phyloP scores from a whole-genome alignment of 2,329 filamentous ascomycete species.

The Phaeosphaeria sp. region DNA sequence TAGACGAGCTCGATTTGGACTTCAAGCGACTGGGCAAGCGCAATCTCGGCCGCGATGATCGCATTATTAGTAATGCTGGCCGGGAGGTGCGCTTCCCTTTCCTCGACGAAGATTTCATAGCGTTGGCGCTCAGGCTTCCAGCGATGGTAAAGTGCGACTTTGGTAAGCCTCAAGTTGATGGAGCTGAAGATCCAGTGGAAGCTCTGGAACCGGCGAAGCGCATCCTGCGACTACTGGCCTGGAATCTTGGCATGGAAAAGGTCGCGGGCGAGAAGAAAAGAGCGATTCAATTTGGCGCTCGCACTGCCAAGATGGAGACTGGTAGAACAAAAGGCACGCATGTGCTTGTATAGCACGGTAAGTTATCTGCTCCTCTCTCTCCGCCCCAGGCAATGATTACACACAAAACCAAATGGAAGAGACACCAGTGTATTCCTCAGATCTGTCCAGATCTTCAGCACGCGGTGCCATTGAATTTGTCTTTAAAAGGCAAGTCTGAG shows the following conservation, averaged over 20 bases:
- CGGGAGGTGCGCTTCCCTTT: conserved; percentile 90
- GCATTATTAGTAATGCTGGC: conserved; percentile 87
- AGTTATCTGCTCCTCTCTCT: conserved; percentile 15
- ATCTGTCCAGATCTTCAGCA: conserved; percentile 9
- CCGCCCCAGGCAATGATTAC: conserved; percentile 39
- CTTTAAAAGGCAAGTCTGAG: conserved; percentile 46
- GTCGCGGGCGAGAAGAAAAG: conserved; percentile 91
- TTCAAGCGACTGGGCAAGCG: conserved; percentile 85
- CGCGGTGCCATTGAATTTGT: conserved; percentile 29
- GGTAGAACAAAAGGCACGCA: conserved; percentile 57
- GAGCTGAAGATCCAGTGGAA: conserved; percentile 27
- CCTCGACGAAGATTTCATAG: conserved; percentile 85
- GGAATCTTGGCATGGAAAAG: conserved; percentile 71
- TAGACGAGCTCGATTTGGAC: conserved; percentile 85
- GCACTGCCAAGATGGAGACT: conserved; percentile 54
- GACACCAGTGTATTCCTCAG: conserved; percentile 31
- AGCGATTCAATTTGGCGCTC: conserved; percentile 66
- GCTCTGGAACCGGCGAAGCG: conserved; percentile 80
- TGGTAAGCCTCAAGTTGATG: conserved; percentile 45
- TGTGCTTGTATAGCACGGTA: conserved; percentile 43
- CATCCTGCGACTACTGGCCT: conserved; percentile 77
- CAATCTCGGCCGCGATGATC: conserved; percentile 94
- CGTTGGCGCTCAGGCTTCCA: conserved; percentile 75
- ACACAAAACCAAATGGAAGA: conserved; percentile 32
- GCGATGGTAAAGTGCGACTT: conserved; percentile 92